Base-by-base conservation (phyloP, 768 basidiomycete species). In the Lactarius akahatsu region DNA sequence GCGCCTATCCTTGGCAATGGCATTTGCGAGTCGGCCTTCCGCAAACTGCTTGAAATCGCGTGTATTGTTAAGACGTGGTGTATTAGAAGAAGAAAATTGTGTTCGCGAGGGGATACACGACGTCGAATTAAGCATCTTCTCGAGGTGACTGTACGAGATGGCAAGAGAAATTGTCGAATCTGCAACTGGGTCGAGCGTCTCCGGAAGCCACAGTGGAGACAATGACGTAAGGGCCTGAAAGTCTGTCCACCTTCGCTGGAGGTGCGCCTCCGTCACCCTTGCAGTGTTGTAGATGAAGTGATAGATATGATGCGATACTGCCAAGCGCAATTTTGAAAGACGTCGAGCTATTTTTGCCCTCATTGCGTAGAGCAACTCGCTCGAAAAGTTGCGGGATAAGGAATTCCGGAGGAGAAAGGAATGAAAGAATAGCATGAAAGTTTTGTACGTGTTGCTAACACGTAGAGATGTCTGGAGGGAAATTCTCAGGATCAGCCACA, bases 401-500 rank as follows among this genome's bases (percentile, higher is more conserved):
- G 58, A 65, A 40, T 9, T 16, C 3, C 45, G 58, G 4, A 68
- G 63, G 26, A 67, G 58, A n/a, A 61, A 23, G 18, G 59, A 43
- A 13, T 68, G 67, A 59, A 83, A 73, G 57, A 77, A 83, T 2
- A 80, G 50, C 70, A 84, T 79, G 72, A 86, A 86, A 2, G 41
- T 11, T 62, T 86, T 86, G 74, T 86, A 86, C 0, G 72, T 70
- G 15, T 62, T 61, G 30, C 5, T 57, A 38, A 28, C 10, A 28
- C 26, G 41, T 34, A 62, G 34, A 30, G 79, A 65, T 1, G 76
- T 77, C 54, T 80, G 79, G 18, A 80, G 67, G 1, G 77, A 76
- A 4, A 85, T 80, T 9, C 83, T 80, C 40, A 83, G 71, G 15
- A 82, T 70, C 4, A 84, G 78, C 83, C 84, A 86, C 13, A 83